A percentile compares a stretch with the other conserved stretches of the same genome.
Evolutionary conservation across 768 basidiomycete species (phyloP).

Genomic region (Tricholoma sp.): DNA sequence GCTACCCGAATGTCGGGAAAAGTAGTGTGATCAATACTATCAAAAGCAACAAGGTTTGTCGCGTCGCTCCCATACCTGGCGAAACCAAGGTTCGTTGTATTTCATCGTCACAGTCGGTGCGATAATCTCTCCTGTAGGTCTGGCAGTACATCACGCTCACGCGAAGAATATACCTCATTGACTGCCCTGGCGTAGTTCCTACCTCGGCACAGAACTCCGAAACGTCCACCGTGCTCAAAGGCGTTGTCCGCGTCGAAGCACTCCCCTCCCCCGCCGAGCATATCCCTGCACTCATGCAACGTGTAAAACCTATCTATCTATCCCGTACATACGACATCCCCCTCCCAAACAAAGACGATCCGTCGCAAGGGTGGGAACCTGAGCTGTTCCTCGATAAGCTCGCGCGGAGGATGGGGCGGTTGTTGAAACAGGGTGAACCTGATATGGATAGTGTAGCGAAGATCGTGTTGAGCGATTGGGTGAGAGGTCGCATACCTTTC

Average conservation of each 20-base stretch:
- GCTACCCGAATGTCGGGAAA: slow-evolving; percentile 98
- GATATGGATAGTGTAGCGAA: slow-evolving; percentile 90
- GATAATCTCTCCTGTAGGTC: slow-evolving; percentile 40
- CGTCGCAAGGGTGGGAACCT: slow-evolving; percentile 55
- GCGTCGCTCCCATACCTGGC: slow-evolving; percentile 93
- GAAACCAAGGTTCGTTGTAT: slow-evolving; percentile 72
- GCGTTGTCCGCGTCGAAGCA: slow-evolving; percentile 94
- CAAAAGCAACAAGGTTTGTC: slow-evolving; percentile 96
- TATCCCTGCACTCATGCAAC: slow-evolving; percentile 79
- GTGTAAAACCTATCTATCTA: slow-evolving; percentile 92
- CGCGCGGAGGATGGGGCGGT: slow-evolving; percentile 86
- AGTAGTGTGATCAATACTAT: slow-evolving; percentile 97
- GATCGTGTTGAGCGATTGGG: slow-evolving; percentile 95
- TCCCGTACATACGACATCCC: slow-evolving; percentile 77
- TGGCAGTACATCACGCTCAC: slow-evolving; percentile 99
- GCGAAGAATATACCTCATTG: slow-evolving; percentile 95
- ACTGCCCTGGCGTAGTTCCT: slow-evolving; percentile 97
- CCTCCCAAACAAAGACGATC: slow-evolving; percentile 53
- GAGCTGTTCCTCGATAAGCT: slow-evolving; percentile 80
- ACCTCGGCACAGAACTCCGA: slow-evolving; percentile 88
- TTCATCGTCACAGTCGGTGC: neutral
- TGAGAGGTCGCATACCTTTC: slow-evolving; percentile 93
- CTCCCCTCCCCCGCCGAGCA: slow-evolving; percentile 90
- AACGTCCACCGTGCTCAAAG: slow-evolving; percentile 91
- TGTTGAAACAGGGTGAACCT: slow-evolving; percentile 93